Evolutionary conservation across 2,329 filamentous ascomycete genomes (phyloP).

Genomic region (Tolypocladium cylindrosporum): DNA sequence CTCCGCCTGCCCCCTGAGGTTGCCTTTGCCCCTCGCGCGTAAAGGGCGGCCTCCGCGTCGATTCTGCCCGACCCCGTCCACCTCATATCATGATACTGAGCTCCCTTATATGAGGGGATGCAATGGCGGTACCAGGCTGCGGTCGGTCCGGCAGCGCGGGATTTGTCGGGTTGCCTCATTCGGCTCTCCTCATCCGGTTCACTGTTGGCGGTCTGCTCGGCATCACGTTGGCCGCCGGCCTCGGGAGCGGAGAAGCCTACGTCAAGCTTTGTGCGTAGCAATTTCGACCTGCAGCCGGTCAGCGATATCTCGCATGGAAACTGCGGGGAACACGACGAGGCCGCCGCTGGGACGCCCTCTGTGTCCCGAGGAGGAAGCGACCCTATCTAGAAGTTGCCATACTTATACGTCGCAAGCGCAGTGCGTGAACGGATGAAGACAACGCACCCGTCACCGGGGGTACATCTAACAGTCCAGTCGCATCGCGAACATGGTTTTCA

Average conservation of each 20-base stretch:
- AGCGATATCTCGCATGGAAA: conserved; percentile 1
- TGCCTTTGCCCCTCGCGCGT: conserved; percentile 52
- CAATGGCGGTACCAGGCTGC: neutral
- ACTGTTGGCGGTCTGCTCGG: neutral
- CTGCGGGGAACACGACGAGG: neutral
- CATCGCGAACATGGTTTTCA: neutral
- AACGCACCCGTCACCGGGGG: neutral
- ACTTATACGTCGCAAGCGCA: neutral
- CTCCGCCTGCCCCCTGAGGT: conserved; percentile 78
- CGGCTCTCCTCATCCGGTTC: neutral
- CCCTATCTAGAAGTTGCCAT: neutral
- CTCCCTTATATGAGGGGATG: neutral
- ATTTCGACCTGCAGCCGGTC: conserved; percentile 3
- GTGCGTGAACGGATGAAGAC: neutral
- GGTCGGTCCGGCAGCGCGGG: neutral
- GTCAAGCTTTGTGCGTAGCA: neutral
- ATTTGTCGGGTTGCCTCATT: neutral
- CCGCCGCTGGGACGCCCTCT: neutral
- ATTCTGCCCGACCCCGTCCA: neutral
- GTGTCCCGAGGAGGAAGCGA: neutral
- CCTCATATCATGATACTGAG: neutral
- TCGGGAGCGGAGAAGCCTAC: neutral
- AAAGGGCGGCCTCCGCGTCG: neutral
- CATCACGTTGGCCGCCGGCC: neutral
- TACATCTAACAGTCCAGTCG: neutral